phyloP scores from a whole-genome alignment of 2,329 filamentous ascomycete genomes.

The Ilyonectria sp. region DNA sequence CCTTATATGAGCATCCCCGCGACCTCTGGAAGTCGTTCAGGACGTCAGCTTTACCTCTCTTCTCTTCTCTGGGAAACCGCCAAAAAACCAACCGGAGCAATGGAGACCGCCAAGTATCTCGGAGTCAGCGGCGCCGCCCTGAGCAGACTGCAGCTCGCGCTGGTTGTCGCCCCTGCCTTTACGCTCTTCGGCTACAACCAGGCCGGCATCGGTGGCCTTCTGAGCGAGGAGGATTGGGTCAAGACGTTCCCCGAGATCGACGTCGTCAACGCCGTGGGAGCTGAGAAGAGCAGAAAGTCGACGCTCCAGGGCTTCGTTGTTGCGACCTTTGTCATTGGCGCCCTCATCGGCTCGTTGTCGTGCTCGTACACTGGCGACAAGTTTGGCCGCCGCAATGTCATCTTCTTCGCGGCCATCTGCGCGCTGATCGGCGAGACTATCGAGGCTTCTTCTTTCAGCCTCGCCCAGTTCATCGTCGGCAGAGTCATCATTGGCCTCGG shows the following conservation, averaged over 20 bases:
- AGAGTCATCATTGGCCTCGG: slow-evolving; percentile 68
- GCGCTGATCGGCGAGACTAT: slow-evolving; percentile 67
- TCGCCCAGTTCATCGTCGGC: slow-evolving; percentile 55
- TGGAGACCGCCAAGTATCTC: slow-evolving; percentile 26
- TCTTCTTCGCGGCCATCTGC: slow-evolving; percentile 67
- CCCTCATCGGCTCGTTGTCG: slow-evolving; percentile 65
- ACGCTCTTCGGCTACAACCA: slow-evolving; percentile 72
- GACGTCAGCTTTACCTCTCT: not conserved
- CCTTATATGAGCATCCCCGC: slow-evolving; percentile 20
- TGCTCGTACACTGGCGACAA: slow-evolving; percentile 66
- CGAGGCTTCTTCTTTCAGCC: slow-evolving; percentile 64
- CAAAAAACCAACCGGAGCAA: not conserved
- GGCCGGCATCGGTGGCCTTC: slow-evolving; percentile 78
- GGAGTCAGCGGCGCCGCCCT: slow-evolving; percentile 30
- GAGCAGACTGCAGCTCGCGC: slow-evolving; percentile 52
- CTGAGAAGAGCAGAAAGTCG: slow-evolving; percentile 57
- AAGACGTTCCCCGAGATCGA: slow-evolving; percentile 63
- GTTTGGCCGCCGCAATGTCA: slow-evolving; percentile 69
- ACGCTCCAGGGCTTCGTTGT: slow-evolving; percentile 61
- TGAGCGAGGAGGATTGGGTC: slow-evolving; percentile 74
- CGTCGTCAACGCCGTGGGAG: slow-evolving; percentile 64
- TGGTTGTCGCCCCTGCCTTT: slow-evolving; percentile 60
- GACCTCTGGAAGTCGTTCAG: not conserved
- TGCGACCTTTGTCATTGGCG: slow-evolving; percentile 68
- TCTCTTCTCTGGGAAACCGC: not conserved